Conservation (phyloP, 169 alveolate genomes). For the Babesia divergens region DNA sequence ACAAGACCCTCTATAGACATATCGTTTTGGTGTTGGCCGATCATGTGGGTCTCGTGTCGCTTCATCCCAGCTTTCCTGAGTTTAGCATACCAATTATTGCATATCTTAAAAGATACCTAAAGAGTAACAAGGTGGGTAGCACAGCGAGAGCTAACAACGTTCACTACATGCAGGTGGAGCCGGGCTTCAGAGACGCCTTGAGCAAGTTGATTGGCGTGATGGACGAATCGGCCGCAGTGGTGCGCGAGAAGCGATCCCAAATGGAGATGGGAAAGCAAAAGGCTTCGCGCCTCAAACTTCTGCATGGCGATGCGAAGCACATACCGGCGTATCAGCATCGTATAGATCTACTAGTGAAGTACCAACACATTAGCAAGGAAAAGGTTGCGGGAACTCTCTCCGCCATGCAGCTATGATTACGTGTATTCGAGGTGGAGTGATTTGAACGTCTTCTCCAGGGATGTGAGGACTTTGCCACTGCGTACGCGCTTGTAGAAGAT, state of each 20-base stretch:
- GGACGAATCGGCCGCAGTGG: constrained; percentile 30
- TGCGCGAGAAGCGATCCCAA: constrained; percentile 16
- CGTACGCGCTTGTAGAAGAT: constrained; percentile 95
- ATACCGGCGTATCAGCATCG: constrained; percentile 39
- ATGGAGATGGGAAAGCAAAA: constrained; percentile 5
- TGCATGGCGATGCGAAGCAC: constrained; percentile 9
- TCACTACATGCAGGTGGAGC: constrained; percentile 12
- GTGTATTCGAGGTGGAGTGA: constrained; percentile 56
- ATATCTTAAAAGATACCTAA: constrained; percentile 25
- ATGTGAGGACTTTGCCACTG: constrained; percentile 85
- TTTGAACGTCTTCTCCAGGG: constrained; percentile 70
- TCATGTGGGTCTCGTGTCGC: constrained; percentile 50
- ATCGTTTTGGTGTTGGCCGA: constrained; percentile 40
- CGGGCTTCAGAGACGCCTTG: constrained; percentile 9
- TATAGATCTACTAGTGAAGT: constrained; percentile 9
- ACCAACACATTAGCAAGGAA: constrained; percentile 53
- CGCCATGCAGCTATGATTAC: constrained; percentile 9
- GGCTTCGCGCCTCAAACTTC: constrained; percentile 10
- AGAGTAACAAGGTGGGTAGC: constrained; percentile 5
- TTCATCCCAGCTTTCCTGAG: constrained; percentile 66
- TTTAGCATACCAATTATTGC: constrained; percentile 24
- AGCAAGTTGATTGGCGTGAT: constrained; percentile 24
- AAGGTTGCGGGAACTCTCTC: constrained; percentile 37
- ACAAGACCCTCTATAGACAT: constrained; percentile 24
- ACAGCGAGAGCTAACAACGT: too few relatives aligned